phyloP scores from a whole-genome alignment of 2,329 filamentous ascomycete species.

The Akanthomyces lecanii region DNA sequence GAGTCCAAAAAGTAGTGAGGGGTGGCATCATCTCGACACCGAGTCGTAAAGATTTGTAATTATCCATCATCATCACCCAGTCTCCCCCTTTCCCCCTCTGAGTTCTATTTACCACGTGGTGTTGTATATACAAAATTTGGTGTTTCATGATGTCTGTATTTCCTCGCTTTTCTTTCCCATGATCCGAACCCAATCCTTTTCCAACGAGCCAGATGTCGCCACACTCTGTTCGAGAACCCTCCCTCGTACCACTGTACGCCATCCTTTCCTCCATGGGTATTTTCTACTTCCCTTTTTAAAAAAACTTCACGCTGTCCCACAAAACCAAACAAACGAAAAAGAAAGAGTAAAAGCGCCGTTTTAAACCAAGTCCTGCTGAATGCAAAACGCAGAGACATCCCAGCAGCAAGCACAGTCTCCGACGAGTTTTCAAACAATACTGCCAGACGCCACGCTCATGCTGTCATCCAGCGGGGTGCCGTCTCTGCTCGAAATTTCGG shows the following conservation, averaged over 20 bases:
- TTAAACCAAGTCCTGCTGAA: neutral
- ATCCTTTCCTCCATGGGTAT: conserved; percentile 3
- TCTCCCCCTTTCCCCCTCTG: neutral
- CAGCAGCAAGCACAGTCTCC: neutral
- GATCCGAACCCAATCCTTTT: neutral
- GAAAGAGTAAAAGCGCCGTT: neutral
- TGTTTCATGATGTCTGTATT: neutral
- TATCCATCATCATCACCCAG: conserved; percentile 1
- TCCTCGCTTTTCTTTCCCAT: no score
- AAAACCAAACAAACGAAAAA: neutral
- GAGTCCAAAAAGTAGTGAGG: neutral
- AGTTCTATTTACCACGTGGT: neutral
- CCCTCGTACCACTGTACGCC: neutral
- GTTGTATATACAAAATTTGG: conserved; percentile 13
- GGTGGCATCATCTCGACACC: conserved; percentile 5
- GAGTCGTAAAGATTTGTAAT: conserved; percentile 3
- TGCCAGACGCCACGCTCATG: conserved; percentile 18
- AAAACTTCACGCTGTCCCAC: neutral
- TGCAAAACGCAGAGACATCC: neutral
- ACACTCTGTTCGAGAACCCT: neutral
- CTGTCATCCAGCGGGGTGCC: conserved; percentile 34
- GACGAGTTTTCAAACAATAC: neutral
- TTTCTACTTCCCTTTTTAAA: neutral
- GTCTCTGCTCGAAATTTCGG: conserved; percentile 31
- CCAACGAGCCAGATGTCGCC: neutral